Percentiles rank a stretch among this genome's conserved stretches.
Conservation (phyloP, 352 stramenopile species). For the Pythium periplocum region DNA sequence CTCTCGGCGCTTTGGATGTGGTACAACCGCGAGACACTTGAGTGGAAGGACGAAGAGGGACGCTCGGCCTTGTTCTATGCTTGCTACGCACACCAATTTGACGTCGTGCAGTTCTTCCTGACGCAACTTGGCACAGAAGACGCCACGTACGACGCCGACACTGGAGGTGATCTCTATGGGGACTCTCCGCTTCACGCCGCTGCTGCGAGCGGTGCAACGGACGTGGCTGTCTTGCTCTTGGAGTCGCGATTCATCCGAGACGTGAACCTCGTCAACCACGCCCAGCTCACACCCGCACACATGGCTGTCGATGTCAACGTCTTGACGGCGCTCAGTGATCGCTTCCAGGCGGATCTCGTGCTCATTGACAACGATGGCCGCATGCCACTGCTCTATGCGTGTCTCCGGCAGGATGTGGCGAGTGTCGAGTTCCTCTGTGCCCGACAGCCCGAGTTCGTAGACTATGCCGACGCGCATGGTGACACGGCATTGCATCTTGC, state of each 20-base stretch:
- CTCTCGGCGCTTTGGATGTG: constrained; percentile 31
- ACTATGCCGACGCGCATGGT: constrained; percentile 59
- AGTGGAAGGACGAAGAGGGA: constrained; percentile 58
- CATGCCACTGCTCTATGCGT: constrained; percentile 61
- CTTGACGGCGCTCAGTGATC: constrained; percentile 32
- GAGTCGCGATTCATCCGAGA: constrained; percentile 27
- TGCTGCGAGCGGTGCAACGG: constrained; percentile 25
- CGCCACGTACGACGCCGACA: constrained; percentile 5
- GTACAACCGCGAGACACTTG: constrained; percentile 24
- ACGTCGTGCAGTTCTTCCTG: constrained; percentile 42
- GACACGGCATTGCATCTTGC: constrained; percentile 65
- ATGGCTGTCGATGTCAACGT: constrained; percentile 30
- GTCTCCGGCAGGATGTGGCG: constrained; percentile 36
- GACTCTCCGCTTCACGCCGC: constrained; percentile 63
- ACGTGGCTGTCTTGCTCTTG: constrained; percentile 31
- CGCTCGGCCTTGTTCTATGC: constrained; percentile 70
- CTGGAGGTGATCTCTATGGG: constrained; percentile 36
- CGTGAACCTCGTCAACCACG: constrained; percentile 36
- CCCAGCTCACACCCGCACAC: constrained; percentile 33
- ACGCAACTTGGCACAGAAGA: constrained; percentile 3
- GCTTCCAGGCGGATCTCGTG: constrained; percentile 43
- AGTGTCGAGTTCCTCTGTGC: constrained; percentile 50
- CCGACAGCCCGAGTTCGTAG: constrained; percentile 54
- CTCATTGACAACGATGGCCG: constrained; percentile 44
- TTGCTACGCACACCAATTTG: constrained; percentile 50